Base-by-base conservation (phyloP, 1,139 yeast genomes). In the Kodamaea anthophila region DNA sequence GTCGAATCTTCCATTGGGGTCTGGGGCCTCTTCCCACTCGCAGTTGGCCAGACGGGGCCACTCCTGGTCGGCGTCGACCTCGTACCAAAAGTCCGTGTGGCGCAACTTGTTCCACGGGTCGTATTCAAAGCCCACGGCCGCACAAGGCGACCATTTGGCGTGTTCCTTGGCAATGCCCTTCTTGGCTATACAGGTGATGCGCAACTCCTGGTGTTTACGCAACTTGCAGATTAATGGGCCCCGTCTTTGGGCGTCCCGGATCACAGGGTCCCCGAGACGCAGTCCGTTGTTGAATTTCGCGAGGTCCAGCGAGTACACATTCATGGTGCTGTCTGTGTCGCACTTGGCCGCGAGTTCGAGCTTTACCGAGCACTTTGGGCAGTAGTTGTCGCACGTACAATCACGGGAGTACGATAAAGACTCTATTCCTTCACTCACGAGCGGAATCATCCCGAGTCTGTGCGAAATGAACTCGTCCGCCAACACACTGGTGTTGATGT, bases 91-190 rank as follows among this genome's bases (percentile, higher is more conserved):
- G 46, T 87, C 96, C 1, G 98, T 91, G 53, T 91, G 98, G 49
- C 82, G 81, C 45, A 93, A 70, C 60, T 91, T 93, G 58, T 91
- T 91, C 94, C 96, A 91, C n/a, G 99, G 99, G 52, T 91, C 99
- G 51, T 91, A 91, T 58, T 91, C 99, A 49, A 91, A 91, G 14
- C 94, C 97, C 34, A 93, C 73, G n/a, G 98, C 98, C 0, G 96
- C 74, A 44, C 94, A 84, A 2, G 98, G 96, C 5, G 94, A 81
- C 98, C 98, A 91, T 52, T 91, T 91, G 31, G 98, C 96, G 51
- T 91, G 99, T 55, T 91, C 99, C 55, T 93, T 91, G 25, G 97
- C 88, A 38, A 93, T 91, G 25, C 99, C 98, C 63, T 91, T 91
- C 57, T 93, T 91, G 32, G 99, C 98, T 40, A 91, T 83, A 60